These are phyloP conservation scores for Talaromyces sp. DNA, from an alignment of 2,329 filamentous ascomycete species.

Conservation along the genomic window DNA sequence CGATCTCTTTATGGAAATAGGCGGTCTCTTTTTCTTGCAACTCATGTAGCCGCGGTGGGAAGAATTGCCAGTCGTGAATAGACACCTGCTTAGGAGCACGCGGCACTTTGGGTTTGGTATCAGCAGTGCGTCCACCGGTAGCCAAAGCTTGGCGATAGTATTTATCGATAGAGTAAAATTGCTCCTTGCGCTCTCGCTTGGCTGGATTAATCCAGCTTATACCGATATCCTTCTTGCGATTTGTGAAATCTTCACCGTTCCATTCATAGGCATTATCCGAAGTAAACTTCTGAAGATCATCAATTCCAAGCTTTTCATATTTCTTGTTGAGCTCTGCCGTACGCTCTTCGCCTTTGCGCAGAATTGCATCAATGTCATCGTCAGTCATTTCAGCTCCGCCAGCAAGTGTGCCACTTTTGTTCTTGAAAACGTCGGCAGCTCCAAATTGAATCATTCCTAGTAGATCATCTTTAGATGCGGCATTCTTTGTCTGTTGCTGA, in stretches of 20 bases:
- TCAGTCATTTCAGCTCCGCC: slow-evolving; percentile 68
- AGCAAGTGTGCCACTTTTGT: slow-evolving; percentile 62
- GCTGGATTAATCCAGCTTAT: slow-evolving; percentile 97
- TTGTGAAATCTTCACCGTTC: slow-evolving; percentile 96
- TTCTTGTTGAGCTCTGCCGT: slow-evolving; percentile 88
- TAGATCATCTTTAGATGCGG: slow-evolving; percentile 92
- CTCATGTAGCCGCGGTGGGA: slow-evolving; percentile 76
- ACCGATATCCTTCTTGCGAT: slow-evolving; percentile 85
- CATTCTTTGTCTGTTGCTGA: slow-evolving; percentile 84
- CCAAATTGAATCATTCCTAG: slow-evolving; percentile 98
- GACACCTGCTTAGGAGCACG: slow-evolving; percentile 87
- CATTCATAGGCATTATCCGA: slow-evolving; percentile 98
- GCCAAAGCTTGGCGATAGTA: slow-evolving; percentile 92
- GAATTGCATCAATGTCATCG: slow-evolving; percentile 84
- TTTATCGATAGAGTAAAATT: slow-evolving; percentile 97
- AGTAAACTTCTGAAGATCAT: slow-evolving; percentile 95
- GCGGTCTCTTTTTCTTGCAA: slow-evolving; percentile 96
- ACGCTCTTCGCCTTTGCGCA: slow-evolving; percentile 80
- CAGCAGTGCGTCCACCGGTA: slow-evolving; percentile 72
- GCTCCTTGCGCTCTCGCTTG: slow-evolving; percentile 97
- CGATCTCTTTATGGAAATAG: slow-evolving; percentile 92
- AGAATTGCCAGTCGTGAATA: slow-evolving; percentile 97
- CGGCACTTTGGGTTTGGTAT: slow-evolving; percentile 92
- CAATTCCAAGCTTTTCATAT: slow-evolving; percentile 94
- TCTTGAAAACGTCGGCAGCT: slow-evolving; percentile 87